These are phyloP conservation scores for Ophidiomyces ophidiicola DNA, from an alignment of 2,329 filamentous ascomycete genomes.

Conservation along the genomic window DNA sequence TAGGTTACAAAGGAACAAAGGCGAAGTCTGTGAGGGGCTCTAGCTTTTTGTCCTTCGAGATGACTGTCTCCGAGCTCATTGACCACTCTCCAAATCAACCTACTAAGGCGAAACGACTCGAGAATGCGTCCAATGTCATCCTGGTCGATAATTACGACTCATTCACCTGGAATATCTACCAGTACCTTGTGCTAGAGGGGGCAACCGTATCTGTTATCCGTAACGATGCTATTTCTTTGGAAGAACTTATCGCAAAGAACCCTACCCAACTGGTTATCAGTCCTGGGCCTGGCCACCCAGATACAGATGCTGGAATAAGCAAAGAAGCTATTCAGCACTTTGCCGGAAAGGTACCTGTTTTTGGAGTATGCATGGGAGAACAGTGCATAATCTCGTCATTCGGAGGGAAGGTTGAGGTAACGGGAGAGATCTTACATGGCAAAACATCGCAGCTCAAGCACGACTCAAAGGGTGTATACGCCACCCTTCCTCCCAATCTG, in stretches of 20 bases:
- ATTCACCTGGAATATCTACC: conserved; percentile 98
- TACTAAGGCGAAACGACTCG: conserved; percentile 56
- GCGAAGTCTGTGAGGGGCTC: not conserved
- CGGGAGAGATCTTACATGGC: conserved; percentile 91
- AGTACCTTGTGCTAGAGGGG: conserved; percentile 93
- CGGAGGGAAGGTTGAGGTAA: conserved; percentile 79
- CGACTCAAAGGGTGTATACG: conserved; percentile 84
- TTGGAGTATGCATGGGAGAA: conserved; percentile 99
- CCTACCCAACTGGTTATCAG: conserved; percentile 92
- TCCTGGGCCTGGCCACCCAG: conserved; percentile 85
- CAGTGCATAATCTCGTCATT: conserved; percentile 96
- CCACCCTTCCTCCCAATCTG: conserved; percentile 63
- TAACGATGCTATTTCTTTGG: conserved; percentile 80
- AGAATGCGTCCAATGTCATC: conserved; percentile 77
- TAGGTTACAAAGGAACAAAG: not conserved
- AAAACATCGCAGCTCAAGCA: conserved; percentile 89
- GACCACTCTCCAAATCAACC: conserved; percentile 79
- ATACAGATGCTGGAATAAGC: conserved; percentile 83
- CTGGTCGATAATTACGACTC: conserved; percentile 99
- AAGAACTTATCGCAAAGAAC: conserved; percentile 68
- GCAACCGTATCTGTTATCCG: conserved; percentile 79
- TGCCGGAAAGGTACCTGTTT: conserved; percentile 82
- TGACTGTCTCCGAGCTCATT: conserved; percentile 25
- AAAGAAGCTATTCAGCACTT: conserved; percentile 85
- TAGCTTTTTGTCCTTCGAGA: not conserved